Evolutionary conservation across 768 basidiomycete genomes (phyloP), one percentile per base, ranked within the genome.

Genomic region (Leucocoprinus sp.): DNA sequence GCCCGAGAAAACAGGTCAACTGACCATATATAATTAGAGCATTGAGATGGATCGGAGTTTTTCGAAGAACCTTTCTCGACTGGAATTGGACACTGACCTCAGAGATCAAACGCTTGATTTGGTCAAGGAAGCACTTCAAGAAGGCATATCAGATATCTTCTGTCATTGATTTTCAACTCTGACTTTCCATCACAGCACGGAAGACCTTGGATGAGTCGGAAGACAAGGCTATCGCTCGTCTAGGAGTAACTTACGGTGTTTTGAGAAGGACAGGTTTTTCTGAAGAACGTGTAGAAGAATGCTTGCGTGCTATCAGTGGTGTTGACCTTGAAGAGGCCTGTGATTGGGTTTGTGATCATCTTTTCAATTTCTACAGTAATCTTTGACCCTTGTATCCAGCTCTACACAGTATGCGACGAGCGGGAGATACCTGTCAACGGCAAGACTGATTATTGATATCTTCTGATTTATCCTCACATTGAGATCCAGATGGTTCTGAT

Each of bases 281-380:
- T 1, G 80, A 87, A 55, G 71, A 70, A 8, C 67, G 76, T 42
- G 82, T 91, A 5, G 70, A 76, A 39, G 73, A 84, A 54, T 96
- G 91, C 59, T 62, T 98, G 36, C 63, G 67, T 41, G 61, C 71
- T 5, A 77, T 90, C 21, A 61, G 67, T 21, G 75, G 82, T 9
- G 64, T 84, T 24, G 87, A 88, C 19, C 65, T 91, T n/a, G 93
- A 97, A 12, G 85, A 91, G 42, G 91, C 88, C 8, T 74, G 86
- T 43, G 84, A 93, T 57, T 97, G 95, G 95, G 91, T 95, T 52
- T 45, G 78, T 44, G 24, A 18, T 8, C n/a, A 14, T 15, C 43
- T 6, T 28, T 17, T 36, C 17, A 14, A 29, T 42, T 24, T 12
- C 11, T 26, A 7, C 9, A 23, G 17, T 7, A 37, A 12, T 9